Evolutionary conservation across 441 rosid species (phyloP), one percentile per base, ranked within the genome.

Genomic region (Hura crepitans): DNA sequence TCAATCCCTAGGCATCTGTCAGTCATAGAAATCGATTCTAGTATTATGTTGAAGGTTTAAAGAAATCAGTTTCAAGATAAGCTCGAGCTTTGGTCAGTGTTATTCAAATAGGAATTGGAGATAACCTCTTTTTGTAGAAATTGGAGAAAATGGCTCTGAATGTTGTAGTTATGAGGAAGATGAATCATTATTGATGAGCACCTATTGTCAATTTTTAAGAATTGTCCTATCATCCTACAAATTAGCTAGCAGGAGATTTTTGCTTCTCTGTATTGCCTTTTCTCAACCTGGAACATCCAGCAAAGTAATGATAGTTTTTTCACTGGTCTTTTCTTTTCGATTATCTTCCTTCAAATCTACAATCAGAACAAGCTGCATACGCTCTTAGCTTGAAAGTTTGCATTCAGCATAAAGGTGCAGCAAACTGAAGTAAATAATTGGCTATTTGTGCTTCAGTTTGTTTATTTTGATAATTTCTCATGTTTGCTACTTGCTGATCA

Each of bases 241-340:
- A 64, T 69, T 45, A 69, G 68, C 71, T 42, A 23, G 54, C 39
- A 62, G 30, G 45, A 58, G 6, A 31, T 58, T 31, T n/a, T 39
- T 28, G 69, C 54, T 62, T 60, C 47, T 31, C 11, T 47, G 27
- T 35, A 37, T 20, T 66, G 30, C 72, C 30, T 71, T 47, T 71
- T 30, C 20, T 28, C 13, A 25, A 27, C 65, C 35, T 67, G 12
- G 45, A 30, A 56, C 39, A 56, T 6, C 58, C 25, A 4, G 25
- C 49, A 49, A 11, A 49, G 14, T 12, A 59, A 59, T 9, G 49
- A 61, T 11, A 39, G 49, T 28, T 9, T 33, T 35, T 59, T 61
- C 30, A 11, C 4, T 3, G 46, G 12, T 6, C n/a, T 0, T 66
- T 2, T 53, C 31, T n/a, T 17, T 12, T 51, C 53, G 1, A 49